Evolutionary conservation across 2,329 filamentous ascomycete genomes (phyloP).

Genomic region (Verticillium klebahnii): DNA sequence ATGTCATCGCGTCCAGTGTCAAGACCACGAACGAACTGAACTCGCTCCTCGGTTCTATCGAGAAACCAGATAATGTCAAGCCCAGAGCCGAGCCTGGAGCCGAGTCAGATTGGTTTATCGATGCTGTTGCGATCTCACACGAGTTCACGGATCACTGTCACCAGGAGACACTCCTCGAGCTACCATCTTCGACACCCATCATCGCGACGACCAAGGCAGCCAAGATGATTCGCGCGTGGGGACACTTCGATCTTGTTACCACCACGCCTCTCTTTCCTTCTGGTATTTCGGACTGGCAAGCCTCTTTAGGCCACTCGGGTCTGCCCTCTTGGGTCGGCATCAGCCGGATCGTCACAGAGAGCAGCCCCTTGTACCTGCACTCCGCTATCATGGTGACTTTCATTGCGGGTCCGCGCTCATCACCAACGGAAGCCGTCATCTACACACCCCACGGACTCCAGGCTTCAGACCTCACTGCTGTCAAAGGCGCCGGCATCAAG

Average conservation of each 20-base stretch:
- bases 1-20: constrained; percentile 49
- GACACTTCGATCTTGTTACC: constrained; percentile 52
- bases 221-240: constrained; percentile 50
- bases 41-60: constrained; percentile 31
- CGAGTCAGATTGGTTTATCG: constrained; percentile 34
- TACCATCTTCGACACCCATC: constrained; percentile 49
- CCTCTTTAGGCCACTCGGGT: constrained; percentile 11
- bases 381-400: constrained; percentile 58
- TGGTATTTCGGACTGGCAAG: constrained; percentile 17
- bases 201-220: constrained; percentile 57
- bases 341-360: constrained; percentile 47
- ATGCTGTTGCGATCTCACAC: constrained; percentile 56
- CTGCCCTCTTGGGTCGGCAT: constrained; percentile 60
- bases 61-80: constrained; percentile 13
- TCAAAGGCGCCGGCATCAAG: constrained; percentile 39
- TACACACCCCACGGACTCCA: constrained; percentile 12
- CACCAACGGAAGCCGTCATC: constrained; percentile 17
- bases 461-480: constrained; percentile 32
- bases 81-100: neutral
- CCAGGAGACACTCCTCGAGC: constrained; percentile 51
- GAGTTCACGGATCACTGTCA: constrained; percentile 69
- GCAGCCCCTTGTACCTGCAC: constrained; percentile 56
- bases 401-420: constrained; percentile 44
- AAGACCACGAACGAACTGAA: constrained; percentile 52
- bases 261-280: constrained; percentile 41